phyloP scores from a whole-genome alignment of 768 basidiomycete species.

The Saitozyma podzolica region DNA sequence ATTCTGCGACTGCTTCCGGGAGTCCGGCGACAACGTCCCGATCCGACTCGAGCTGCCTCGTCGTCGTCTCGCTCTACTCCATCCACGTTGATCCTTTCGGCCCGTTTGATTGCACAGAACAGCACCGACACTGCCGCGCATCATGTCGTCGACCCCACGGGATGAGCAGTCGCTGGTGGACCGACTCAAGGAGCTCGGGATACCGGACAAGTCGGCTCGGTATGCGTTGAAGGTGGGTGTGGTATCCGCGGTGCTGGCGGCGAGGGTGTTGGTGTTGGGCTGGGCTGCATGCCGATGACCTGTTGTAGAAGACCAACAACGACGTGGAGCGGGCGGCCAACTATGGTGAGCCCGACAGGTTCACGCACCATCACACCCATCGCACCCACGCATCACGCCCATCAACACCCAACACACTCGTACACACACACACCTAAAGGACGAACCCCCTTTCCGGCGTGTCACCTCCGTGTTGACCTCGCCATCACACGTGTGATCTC shows the following conservation, averaged over 20 bases:
- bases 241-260: neutral
- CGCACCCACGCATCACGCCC: neutral
- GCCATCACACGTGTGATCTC: neutral
- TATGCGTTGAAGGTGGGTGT: constrained; percentile 43
- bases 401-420: neutral
- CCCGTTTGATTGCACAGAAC: too few species aligned
- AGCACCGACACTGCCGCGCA: too few species aligned
- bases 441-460: neutral
- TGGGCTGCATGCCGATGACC: neutral
- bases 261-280: neutral
- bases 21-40: too few species aligned
- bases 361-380: too few species aligned
- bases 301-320: constrained; percentile 36
- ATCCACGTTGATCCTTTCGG: too few species aligned
- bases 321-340: constrained; percentile 47
- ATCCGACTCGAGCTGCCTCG: too few species aligned
- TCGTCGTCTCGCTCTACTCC: too few species aligned
- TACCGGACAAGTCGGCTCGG: constrained; percentile 41
- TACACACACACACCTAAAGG: neutral
- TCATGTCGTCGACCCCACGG: too few species aligned
- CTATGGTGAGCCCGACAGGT: constrained; percentile 48
- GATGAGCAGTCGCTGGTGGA: constrained; percentile 21
- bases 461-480: neutral
- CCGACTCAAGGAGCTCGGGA: constrained; percentile 40
- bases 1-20: too few species aligned